Percentiles rank a stretch among this genome's conserved stretches.
Conservation (phyloP, 352 stramenopile genomes). For the Blastocystis sp. region DNA sequence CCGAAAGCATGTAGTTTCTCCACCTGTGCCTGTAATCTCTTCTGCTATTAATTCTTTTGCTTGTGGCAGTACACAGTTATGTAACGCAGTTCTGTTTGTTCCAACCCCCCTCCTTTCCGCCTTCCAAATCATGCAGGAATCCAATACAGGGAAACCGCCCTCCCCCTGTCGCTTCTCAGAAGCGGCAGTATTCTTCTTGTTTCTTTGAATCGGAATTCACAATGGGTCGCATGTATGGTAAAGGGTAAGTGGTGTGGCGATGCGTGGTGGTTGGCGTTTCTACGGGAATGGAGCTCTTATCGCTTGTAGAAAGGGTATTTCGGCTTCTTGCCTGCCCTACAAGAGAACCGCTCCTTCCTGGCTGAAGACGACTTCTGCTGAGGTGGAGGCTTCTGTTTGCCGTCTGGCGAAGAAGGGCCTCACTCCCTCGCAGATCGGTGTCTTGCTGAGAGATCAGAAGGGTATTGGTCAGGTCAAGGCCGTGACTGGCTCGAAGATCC, state of each 20-base stretch:
- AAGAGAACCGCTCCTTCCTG: too few relatives aligned
- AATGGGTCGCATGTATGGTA: slow-evolving; percentile 66
- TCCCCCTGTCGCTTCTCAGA: slow-evolving; percentile 23
- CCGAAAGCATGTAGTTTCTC: too few relatives aligned
- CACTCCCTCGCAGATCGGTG: slow-evolving; percentile 94
- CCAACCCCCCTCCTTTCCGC: too few relatives aligned
- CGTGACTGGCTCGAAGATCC: slow-evolving; percentile 96
- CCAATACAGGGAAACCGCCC: neutral
- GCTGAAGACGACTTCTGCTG: too few relatives aligned
- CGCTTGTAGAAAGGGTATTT: slow-evolving; percentile 75
- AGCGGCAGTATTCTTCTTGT: slow-evolving; percentile 20
- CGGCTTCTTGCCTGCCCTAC: too few relatives aligned
- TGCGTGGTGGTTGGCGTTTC: neutral
- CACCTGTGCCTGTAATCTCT: too few relatives aligned
- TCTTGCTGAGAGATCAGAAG: slow-evolving; percentile 82
- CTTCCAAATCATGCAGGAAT: too few relatives aligned
- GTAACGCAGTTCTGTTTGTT: too few relatives aligned
- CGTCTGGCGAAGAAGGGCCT: slow-evolving; percentile 76
- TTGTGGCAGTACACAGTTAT: too few relatives aligned
- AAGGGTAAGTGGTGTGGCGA: slow-evolving; percentile 39
- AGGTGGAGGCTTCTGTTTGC: too few relatives aligned
- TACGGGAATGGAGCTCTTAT: slow-evolving; percentile 92
- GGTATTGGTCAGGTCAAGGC: slow-evolving; percentile 86
- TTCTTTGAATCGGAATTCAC: slow-evolving; percentile 6
- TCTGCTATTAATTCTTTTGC: too few relatives aligned